Conservation (phyloP, 2,329 filamentous ascomycete genomes). For the Penicillium sp. region DNA sequence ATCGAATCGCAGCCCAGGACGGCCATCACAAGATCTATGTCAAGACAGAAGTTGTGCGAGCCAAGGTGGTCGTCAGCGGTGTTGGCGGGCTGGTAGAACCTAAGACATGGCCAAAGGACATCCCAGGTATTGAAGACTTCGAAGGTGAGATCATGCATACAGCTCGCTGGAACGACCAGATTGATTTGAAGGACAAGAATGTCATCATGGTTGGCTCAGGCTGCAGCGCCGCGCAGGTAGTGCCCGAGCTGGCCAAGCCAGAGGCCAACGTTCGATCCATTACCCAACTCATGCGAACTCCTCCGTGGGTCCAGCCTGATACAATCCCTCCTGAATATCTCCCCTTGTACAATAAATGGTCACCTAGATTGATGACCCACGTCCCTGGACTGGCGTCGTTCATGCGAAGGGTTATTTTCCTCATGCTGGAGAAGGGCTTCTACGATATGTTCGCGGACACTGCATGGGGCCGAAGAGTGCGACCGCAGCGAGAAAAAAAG, state of each 20-base stretch:
- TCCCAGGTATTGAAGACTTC: constrained; percentile 55
- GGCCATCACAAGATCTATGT: constrained; percentile 50
- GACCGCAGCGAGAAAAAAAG: constrained; percentile 43
- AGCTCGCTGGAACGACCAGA: constrained; percentile 54
- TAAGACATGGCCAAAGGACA: constrained; percentile 48
- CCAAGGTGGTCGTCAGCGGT: constrained; percentile 55
- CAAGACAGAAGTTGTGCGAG: constrained; percentile 51
- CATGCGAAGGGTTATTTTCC: constrained; percentile 47
- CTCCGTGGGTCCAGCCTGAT: constrained; percentile 55
- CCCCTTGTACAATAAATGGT: constrained; percentile 48
- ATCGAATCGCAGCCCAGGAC: constrained; percentile 43
- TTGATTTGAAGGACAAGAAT: constrained; percentile 55
- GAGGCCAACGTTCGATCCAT: constrained; percentile 54
- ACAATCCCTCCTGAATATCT: constrained; percentile 38
- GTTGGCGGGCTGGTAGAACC: constrained; percentile 59
- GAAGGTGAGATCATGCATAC: constrained; percentile 58
- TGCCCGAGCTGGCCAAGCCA: constrained; percentile 50
- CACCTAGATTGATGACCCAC: constrained; percentile 45
- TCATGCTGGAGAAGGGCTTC: constrained; percentile 23
- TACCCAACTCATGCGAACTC: constrained; percentile 59
- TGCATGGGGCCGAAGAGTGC: constrained; percentile 37
- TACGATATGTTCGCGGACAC: constrained; percentile 18
- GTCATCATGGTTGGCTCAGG: constrained; percentile 59
- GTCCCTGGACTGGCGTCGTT: constrained; percentile 53
- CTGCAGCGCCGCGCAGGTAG: constrained; percentile 57